phyloP scores from a whole-genome alignment of 352 stramenopile genomes.

The Globisporangium megalacanthum region DNA sequence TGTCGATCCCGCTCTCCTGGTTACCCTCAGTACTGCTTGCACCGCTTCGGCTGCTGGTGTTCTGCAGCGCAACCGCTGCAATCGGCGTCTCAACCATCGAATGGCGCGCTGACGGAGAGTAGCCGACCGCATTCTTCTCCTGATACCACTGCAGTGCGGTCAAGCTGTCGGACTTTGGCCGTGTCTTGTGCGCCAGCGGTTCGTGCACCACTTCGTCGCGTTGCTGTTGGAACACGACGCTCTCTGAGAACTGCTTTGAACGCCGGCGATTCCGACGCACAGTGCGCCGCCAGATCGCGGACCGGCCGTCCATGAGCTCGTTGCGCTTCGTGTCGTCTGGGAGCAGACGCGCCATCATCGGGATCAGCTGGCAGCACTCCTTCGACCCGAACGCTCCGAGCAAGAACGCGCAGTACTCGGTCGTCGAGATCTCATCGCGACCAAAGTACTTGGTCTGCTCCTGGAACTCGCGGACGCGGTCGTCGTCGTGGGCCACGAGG shows the following conservation, averaged over 20 bases:
- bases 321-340: slow-evolving; percentile 58
- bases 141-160: slow-evolving; percentile 14
- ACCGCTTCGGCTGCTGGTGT: slow-evolving; percentile 8
- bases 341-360: slow-evolving; percentile 65
- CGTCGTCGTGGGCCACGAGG: slow-evolving; percentile 54
- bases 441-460: slow-evolving; percentile 79
- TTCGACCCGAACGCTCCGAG: slow-evolving; percentile 59
- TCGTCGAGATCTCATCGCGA: slow-evolving; percentile 52
- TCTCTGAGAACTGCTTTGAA: slow-evolving; percentile 79
- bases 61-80: not conserved
- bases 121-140: slow-evolving; percentile 1
- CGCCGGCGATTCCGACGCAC: slow-evolving; percentile 58
- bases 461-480: slow-evolving; percentile 74
- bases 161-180: slow-evolving; percentile 47
- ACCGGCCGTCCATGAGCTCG: slow-evolving; percentile 53
- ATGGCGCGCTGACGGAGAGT: slow-evolving; percentile 5
- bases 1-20: slow-evolving; percentile 12
- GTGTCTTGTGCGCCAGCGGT: slow-evolving; percentile 21
- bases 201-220: slow-evolving; percentile 36
- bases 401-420: slow-evolving; percentile 76
- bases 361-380: slow-evolving; percentile 67
- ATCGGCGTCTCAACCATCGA: slow-evolving; percentile 34
- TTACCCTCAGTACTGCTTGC: slow-evolving; percentile 16
- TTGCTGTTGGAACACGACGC: slow-evolving; percentile 57
- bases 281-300: slow-evolving; percentile 52